A percentile compares a stretch with the other conserved stretches of the same genome.
Evolutionary conservation across 2,329 filamentous ascomycete genomes (phyloP).

Genomic region (Botrytis cinerea): DNA sequence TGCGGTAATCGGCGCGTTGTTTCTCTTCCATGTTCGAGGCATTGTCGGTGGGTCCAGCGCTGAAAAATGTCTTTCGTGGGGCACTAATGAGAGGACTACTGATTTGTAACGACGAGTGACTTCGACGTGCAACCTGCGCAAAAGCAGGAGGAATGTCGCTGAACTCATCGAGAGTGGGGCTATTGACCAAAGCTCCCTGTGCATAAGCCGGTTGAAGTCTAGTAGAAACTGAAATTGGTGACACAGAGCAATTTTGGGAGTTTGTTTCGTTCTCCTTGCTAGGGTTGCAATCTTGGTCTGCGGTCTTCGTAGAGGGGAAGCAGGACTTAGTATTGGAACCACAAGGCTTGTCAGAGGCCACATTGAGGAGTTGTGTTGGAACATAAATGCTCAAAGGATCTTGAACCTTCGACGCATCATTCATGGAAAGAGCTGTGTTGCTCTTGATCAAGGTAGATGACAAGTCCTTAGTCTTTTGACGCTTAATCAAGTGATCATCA

Average conservation of each 20-base stretch:
- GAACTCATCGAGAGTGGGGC: neutral
- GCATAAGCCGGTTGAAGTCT: neutral
- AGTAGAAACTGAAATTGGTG: neutral
- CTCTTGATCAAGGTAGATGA: neutral
- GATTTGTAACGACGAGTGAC: neutral
- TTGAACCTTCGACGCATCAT: neutral
- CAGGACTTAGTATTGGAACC: neutral
- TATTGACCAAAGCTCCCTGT: neutral
- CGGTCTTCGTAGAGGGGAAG: neutral
- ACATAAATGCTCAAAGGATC: neutral
- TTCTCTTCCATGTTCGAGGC: neutral
- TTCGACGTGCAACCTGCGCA: neutral
- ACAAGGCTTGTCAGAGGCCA: neutral
- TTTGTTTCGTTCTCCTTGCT: neutral
- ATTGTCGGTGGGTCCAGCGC: neutral
- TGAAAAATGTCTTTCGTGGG: neutral
- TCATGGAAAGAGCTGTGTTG: neutral
- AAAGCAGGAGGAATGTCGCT: neutral
- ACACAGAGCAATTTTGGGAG: neutral
- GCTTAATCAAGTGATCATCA: neutral
- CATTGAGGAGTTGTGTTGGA: neutral
- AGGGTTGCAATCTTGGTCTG: neutral
- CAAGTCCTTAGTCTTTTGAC: neutral
- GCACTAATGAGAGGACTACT: neutral
- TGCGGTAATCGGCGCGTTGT: neutral